phyloP scores from a whole-genome alignment of 164 flowering plant genomes.

The Vitis vinifera region DNA sequence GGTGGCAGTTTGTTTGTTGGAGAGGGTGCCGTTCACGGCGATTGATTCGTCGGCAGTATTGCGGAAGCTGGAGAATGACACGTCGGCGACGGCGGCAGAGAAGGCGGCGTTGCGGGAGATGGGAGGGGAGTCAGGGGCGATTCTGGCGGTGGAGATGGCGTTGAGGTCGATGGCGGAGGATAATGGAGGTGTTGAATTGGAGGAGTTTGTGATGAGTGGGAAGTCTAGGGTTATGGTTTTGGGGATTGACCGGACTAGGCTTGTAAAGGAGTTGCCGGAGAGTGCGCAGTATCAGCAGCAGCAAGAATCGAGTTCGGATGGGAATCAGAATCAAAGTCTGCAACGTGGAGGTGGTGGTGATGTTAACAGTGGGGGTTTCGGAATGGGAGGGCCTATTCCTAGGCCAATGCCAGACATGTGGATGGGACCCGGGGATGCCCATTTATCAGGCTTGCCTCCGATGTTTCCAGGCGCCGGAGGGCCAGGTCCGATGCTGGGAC shows the following conservation, averaged over 20 bases:
- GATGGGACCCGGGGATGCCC: conserved; percentile 51
- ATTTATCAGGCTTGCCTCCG: conserved; percentile 42
- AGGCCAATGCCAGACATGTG: conserved; percentile 70
- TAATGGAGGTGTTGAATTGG: conserved; percentile 71
- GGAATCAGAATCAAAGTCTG: conserved; percentile 22
- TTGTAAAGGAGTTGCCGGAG: conserved; percentile 83
- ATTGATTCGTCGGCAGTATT: conserved; percentile 80
- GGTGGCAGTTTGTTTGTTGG: conserved; percentile 81
- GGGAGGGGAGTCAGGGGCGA: conserved; percentile 80
- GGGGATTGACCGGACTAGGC: conserved; percentile 62
- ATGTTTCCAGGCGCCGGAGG: conserved; percentile 42
- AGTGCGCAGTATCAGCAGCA: conserved; percentile 33
- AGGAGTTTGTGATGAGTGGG: conserved; percentile 78
- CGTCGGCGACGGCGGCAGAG: conserved; percentile 56
- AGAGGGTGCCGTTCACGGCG: conserved; percentile 70
- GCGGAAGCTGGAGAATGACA: conserved; percentile 79
- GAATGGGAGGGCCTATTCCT: conserved; percentile 37
- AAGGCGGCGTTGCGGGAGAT: conserved; percentile 76
- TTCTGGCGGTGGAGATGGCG: conserved; percentile 84
- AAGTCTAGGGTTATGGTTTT: conserved; percentile 81
- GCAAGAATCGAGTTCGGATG: conserved; percentile 29
- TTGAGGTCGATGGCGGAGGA: conserved; percentile 84
- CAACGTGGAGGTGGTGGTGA: conserved; percentile 19
- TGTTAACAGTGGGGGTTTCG: conserved; percentile 31
- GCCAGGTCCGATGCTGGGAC: conserved; percentile 45